phyloP scores from a whole-genome alignment of 345 rosid genomes.

The Citropsis articulata region DNA sequence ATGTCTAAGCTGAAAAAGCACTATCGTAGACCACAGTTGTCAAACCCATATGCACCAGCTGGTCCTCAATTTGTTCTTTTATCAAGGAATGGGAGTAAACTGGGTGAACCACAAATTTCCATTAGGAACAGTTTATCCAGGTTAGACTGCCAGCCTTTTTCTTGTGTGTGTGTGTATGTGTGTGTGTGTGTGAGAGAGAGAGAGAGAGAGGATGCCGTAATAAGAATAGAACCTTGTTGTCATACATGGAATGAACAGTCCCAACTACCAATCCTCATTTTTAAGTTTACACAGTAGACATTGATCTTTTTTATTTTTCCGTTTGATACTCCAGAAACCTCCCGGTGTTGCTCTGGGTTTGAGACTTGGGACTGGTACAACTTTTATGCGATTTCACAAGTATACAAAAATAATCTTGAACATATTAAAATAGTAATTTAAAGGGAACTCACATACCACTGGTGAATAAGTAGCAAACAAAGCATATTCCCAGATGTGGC shows the following conservation, averaged over 20 bases:
- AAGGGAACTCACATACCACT: conserved; percentile 60
- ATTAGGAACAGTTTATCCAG: not conserved
- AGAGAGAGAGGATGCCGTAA: not conserved
- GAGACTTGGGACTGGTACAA: no score
- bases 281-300: not conserved
- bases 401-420: not conserved
- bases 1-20: not conserved
- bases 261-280: not conserved
- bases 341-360: no score
- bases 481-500: conserved; percentile 80
- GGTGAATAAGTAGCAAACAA: conserved; percentile 73
- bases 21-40: not conserved
- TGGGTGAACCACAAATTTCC: not conserved
- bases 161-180: no score
- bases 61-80: not conserved
- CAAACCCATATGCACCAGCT: not conserved
- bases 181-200: not conserved
- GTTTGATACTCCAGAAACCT: no score
- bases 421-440: not conserved
- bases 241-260: no score
- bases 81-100: not conserved
- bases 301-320: not conserved
- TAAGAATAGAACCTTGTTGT: no score
- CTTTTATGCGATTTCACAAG: not conserved
- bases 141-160: not conserved